Conservation (phyloP, 179 eudicot genomes). For the Actinidia chinensis region DNA sequence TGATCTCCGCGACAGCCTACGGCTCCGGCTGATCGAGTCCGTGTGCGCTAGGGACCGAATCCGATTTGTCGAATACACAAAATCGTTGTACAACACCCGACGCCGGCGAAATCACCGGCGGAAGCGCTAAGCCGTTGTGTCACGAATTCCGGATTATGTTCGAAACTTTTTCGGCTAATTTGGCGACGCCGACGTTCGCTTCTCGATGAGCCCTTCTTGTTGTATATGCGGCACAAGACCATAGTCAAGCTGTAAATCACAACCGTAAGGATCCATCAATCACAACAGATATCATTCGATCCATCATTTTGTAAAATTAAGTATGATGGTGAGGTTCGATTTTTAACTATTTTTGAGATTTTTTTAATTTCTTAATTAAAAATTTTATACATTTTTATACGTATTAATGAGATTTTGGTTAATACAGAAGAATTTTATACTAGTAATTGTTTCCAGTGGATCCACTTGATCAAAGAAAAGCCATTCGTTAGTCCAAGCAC, state of each 20-base stretch:
- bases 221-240: slow-evolving; percentile 83
- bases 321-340: too few relatives aligned
- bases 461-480: too few relatives aligned
- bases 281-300: too few relatives aligned
- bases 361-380: too few relatives aligned
- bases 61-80: slow-evolving; percentile 49
- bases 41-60: slow-evolving; percentile 50
- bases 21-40: slow-evolving; percentile 63
- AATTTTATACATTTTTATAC: too few relatives aligned
- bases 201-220: slow-evolving; percentile 69
- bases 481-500: neutral
- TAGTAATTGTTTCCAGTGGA: neutral
- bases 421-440: too few relatives aligned
- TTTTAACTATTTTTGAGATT: too few relatives aligned
- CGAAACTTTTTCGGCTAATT: slow-evolving; percentile 20
- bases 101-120: slow-evolving; percentile 5
- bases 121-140: neutral
- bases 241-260: slow-evolving; percentile 61
- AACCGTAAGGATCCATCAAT: neutral
- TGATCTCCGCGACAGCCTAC: slow-evolving; percentile 55
- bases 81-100: slow-evolving; percentile 34
- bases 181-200: slow-evolving; percentile 23
- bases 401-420: too few relatives aligned
- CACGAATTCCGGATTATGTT: slow-evolving; percentile 45
- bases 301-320: too few relatives aligned